Base-by-base conservation (phyloP, 1,284 basidiomycete species). In the Ganoderma sinense region DNA sequence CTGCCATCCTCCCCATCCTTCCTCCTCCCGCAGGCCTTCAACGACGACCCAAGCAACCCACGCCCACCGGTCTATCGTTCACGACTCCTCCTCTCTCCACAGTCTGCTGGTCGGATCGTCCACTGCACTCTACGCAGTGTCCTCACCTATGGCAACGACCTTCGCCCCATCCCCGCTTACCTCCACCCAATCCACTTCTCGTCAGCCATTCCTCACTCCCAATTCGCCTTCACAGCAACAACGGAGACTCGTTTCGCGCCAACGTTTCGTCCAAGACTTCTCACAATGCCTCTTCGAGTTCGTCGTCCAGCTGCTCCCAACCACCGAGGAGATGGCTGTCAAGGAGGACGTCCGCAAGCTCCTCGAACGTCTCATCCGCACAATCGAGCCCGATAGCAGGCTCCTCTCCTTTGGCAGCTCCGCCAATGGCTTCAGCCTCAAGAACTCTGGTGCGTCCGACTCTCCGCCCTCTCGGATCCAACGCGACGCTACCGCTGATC, bases 261-360 rank as follows among this genome's bases (percentile, higher is more conserved):
- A 89, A 76, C 88, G 88, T 67, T 93, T 93, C 83, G 80, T 84
- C 70, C 82, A 85, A 29, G 91, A 93, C 75, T 88, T 94, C 76
- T 93, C 92, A 18, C 85, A 86, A 74, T 86, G 84, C 64, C 88
- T 94, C 68, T 91, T 91, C 82, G 92, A 94, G 82, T 95, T 97
- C 81, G 94, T 97, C 68, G 89, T 97, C 68, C 95, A 96, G 78
- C 88, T 97, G 60, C 87, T 97, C 26, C 96, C 96, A 8, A 95
- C 95, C 4, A 82, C 89, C 62, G 96, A 97, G 78, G 96, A 98
- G 83, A 89, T 97, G 82, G 88, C 91, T 64, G 92, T 97, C 76
- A 99, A 99, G 86, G 97, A 99, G 84, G 95, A 97, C 77, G 97
- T 98, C 72, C 88, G 97, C 77, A 94, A 96, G 81, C 88, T 97